Conservation (phyloP, 495 filamentous ascomycete species). For the Aspergillus mulundensis region DNA sequence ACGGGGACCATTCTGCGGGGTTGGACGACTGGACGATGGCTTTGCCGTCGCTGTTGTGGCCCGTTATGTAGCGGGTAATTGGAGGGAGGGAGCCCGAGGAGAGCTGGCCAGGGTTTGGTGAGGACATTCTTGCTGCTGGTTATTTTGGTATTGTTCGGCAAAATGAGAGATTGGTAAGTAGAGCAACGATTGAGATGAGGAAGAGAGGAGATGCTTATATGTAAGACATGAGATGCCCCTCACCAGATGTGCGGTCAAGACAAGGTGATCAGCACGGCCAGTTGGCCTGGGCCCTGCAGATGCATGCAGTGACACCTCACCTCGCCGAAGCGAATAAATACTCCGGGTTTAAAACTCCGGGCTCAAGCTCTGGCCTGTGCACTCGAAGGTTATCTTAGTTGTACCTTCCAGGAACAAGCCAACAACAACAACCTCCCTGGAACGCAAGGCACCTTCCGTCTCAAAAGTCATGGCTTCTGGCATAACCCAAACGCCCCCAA, state of each 20-base stretch:
- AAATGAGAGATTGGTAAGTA: too few species aligned
- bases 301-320: background rate
- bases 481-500: too few species aligned
- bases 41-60: conserved; percentile 30
- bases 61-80: conserved; percentile 29
- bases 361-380: too few species aligned
- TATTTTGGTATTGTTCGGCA: background rate
- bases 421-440: too few species aligned
- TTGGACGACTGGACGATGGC: conserved; percentile 30
- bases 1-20: conserved; percentile 21
- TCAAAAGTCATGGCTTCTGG: too few species aligned
- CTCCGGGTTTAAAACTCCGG: too few species aligned
- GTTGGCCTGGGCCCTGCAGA: background rate
- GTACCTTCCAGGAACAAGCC: too few species aligned
- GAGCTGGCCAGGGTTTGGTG: conserved; percentile 11
- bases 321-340: background rate
- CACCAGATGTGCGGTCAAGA: background rate
- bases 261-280: background rate
- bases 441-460: too few species aligned
- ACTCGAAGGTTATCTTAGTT: too few species aligned
- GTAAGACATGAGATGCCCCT: background rate
- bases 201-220: background rate
- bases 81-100: background rate
- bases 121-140: background rate
- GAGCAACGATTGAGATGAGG: too few species aligned